Conservation (phyloP, 1,284 basidiomycete genomes). For the Puccinia horiana region DNA sequence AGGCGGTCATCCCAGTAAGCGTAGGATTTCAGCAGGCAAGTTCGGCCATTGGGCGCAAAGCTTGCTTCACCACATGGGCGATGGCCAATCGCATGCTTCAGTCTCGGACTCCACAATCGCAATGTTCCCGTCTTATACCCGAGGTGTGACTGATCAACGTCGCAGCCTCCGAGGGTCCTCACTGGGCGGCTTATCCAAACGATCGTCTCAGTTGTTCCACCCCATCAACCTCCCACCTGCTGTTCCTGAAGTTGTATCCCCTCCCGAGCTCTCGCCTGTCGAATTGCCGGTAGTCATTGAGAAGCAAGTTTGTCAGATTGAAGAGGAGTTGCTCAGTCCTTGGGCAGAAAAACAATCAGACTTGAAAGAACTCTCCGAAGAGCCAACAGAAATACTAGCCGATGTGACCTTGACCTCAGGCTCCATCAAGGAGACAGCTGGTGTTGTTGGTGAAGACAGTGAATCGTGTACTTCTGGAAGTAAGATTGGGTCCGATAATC, state of each 20-base stretch:
- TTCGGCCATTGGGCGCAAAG: constrained; percentile 84
- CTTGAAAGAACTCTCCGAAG: background rate
- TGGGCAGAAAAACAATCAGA: constrained; percentile 1
- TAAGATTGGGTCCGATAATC: constrained; percentile 15
- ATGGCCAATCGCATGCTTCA: constrained; percentile 54
- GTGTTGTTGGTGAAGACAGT: background rate
- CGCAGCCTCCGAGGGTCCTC: constrained; percentile 16
- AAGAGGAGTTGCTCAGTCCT: background rate
- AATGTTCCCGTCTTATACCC: constrained; percentile 36
- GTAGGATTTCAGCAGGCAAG: constrained; percentile 73
- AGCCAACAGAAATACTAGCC: constrained; percentile 3
- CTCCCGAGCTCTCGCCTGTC: background rate
- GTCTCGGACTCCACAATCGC: constrained; percentile 58
- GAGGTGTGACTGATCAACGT: constrained; percentile 23
- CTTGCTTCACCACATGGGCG: constrained; percentile 66
- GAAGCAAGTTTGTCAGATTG: background rate
- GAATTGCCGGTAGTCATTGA: background rate
- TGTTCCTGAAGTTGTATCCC: constrained; percentile 36
- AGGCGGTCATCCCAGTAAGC: constrained; percentile 59
- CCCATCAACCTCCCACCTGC: constrained; percentile 23
- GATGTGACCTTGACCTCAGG: background rate
- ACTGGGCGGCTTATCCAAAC: constrained; percentile 16
- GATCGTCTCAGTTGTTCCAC: constrained; percentile 35
- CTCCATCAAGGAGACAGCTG: background rate
- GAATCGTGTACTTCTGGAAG: constrained; percentile 16